Evolutionary conservation across 2,329 filamentous ascomycete genomes (phyloP), one percentile per base, ranked within the genome.

Genomic region (Claviceps capensis): DNA sequence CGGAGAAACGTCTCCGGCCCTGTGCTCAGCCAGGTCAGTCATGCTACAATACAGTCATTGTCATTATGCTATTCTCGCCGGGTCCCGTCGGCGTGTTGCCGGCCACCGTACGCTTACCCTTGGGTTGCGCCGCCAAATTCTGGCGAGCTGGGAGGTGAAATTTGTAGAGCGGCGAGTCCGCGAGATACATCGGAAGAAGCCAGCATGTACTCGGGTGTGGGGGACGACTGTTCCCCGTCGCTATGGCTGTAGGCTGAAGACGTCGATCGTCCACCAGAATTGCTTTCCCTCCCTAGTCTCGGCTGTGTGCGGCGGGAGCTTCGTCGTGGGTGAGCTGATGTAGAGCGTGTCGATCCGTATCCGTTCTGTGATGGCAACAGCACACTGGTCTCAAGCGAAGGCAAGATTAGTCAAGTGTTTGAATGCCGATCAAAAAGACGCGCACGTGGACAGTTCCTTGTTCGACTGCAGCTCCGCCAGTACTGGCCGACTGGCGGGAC

Each of bases 141-240:
- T 23, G 77, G 77, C 43, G 77, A 81, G 66, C 77, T 80, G 34
- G 76, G 76, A 50, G 77, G 77, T 11, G 77, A 80, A 55, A 81
- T 69, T 51, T 63, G 61, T 55, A 64, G 54, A 72, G 78, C 45
- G 70, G 73, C 62, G 78, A 48, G 34, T 47, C 59, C 63, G 47
- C 59, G 54, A 54, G 61, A 58, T 55, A 59, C 61, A 56, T 56
- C 56, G 54, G 56, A 58, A 54, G 61, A 57, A 54, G 59, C 60
- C 52, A 58, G 57, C 50, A 58, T 60, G 52, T 55, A 55, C 44
- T 54, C 74, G 46, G 81, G 80, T 52, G 55, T 51, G n/a, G 55
- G 48, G 37, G 57, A 52, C n/a, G 56, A 55, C 43, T 47, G 42
- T 49, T 57, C 54, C 47, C 48, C 53, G 55, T 57, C 53, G 50